Percentiles rank a stretch among this genome's conserved stretches.
Conservation (phyloP, 2,329 filamentous ascomycete genomes). For the Aspergillus candidus region DNA sequence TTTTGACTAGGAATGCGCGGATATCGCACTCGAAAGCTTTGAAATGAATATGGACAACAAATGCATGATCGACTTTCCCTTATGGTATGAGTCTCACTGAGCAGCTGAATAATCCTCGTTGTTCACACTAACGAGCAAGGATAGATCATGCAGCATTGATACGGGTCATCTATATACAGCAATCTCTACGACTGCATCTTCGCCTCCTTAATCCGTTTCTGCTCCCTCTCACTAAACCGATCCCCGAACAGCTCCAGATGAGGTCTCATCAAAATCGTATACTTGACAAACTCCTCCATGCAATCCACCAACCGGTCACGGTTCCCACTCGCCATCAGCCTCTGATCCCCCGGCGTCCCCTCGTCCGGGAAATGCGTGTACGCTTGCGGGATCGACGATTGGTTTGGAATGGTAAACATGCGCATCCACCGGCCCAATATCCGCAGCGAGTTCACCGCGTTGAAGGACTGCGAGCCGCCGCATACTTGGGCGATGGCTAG, state of each 20-base stretch:
- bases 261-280: slow-evolving; percentile 58
- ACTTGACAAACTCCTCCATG: slow-evolving; percentile 67
- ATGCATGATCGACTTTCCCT: too few relatives aligned
- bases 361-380: slow-evolving; percentile 58
- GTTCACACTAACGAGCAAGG: too few relatives aligned
- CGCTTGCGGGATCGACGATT: slow-evolving; percentile 57
- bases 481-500: slow-evolving; percentile 57
- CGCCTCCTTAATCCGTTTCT: slow-evolving; percentile 15
- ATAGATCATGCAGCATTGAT: too few relatives aligned
- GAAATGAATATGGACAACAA: too few relatives aligned
- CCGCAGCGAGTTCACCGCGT: slow-evolving; percentile 60
- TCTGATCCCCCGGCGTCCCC: slow-evolving; percentile 40
- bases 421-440: slow-evolving; percentile 64
- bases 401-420: slow-evolving; percentile 63
- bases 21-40: too few relatives aligned
- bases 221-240: slow-evolving; percentile 54
- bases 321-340: slow-evolving; percentile 52
- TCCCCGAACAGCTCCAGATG: slow-evolving; percentile 58
- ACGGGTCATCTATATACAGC: too few relatives aligned
- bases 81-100: too few relatives aligned
- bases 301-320: slow-evolving; percentile 58
- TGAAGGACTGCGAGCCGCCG: slow-evolving; percentile 62
- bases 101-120: too few relatives aligned
- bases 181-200: too few relatives aligned
- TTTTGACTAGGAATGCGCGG: too few relatives aligned